Evolutionary conservation across 345 rosid genomes (phyloP), one percentile per base, ranked within the genome.

Genomic region (Toxicodendron radicans): DNA sequence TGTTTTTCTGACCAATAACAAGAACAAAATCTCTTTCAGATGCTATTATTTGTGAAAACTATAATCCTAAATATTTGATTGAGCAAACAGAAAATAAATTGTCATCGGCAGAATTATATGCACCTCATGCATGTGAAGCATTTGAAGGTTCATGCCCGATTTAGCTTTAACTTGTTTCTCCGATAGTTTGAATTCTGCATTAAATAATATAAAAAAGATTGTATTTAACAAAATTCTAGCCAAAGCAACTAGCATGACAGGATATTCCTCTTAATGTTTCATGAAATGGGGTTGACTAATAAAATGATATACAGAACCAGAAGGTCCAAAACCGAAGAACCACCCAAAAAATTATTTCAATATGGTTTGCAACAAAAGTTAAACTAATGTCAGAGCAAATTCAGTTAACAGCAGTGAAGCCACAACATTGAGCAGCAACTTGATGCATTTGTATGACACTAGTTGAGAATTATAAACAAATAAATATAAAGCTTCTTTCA

Each of bases 161-260:
- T 92, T 80, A 66, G 97, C 97, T 10, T 95, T 95, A 72, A 96
- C 95, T 87, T 95, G 98, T 73, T 91, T 91, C 73, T 83, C 92
- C 69, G 99, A 95, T 45, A 95, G 88, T 76, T 80, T 76, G 79
- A 85, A 91, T 74, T 83, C 97, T 95, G 85, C 75, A 79, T 65
- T 71, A 32, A 49, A 4, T 32, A 76, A 64, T 5, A 30, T 46
- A 13, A 43, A 65, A 61, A 30, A 43, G 4, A 27, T 23, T 54
- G 75, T 66, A 68, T 61, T 60, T 51, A 48, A 58, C 64, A 30
- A 63, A 45, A 62, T 52, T 41, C 38, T 45, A 35, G 49, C 16
- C 62, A 46, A 59, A 41, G 45, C 67, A 72, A 33, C 21, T 59
- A 71, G 13, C 57, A 24, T 16, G 2, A 24, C 30, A 10, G 23